phyloP scores from a whole-genome alignment of 1,139 yeast species.

The Kodamaea suecica region DNA sequence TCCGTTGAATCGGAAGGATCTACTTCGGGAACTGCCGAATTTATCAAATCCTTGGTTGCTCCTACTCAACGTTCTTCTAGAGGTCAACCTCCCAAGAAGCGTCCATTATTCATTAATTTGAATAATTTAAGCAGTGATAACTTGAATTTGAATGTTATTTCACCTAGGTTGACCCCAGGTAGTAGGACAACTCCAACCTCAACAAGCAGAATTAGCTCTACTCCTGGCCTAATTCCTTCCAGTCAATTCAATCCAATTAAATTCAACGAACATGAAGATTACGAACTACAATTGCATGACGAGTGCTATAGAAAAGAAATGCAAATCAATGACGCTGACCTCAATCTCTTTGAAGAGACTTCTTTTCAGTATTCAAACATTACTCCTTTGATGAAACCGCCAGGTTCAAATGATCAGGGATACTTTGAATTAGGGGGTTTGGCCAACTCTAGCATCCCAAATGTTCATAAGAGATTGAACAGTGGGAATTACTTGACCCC shows the following conservation, averaged over 20 bases:
- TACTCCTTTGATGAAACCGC: conserved; percentile 46
- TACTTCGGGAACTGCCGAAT: neutral
- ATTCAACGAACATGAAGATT: neutral
- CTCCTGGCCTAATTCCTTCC: conserved; percentile 4
- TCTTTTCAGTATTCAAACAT: conserved; percentile 14
- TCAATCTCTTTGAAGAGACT: conserved; percentile 4
- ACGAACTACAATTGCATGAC: no score
- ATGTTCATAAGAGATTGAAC: neutral
- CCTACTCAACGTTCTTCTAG: neutral
- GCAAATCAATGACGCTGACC: conserved; percentile 5
- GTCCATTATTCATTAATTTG: conserved; percentile 14
- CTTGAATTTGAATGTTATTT: neutral
- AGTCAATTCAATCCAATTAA: conserved; percentile 7
- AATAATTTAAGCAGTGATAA: conserved; percentile 11
- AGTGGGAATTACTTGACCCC: conserved; percentile 2
- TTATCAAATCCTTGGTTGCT: neutral
- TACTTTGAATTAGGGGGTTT: conserved; percentile 15
- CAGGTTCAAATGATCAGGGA: conserved; percentile 14
- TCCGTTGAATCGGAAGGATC: neutral
- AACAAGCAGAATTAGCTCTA: no score
- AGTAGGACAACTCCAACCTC: no score
- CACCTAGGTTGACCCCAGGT: conserved; percentile 9
- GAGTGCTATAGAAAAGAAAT: conserved; percentile 4
- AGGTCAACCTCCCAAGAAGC: conserved; percentile 10
- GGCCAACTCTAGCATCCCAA: neutral